Evolutionary conservation across 345 rosid genomes (phyloP), one percentile per base, ranked within the genome.

Genomic region (Brassica cretica): DNA sequence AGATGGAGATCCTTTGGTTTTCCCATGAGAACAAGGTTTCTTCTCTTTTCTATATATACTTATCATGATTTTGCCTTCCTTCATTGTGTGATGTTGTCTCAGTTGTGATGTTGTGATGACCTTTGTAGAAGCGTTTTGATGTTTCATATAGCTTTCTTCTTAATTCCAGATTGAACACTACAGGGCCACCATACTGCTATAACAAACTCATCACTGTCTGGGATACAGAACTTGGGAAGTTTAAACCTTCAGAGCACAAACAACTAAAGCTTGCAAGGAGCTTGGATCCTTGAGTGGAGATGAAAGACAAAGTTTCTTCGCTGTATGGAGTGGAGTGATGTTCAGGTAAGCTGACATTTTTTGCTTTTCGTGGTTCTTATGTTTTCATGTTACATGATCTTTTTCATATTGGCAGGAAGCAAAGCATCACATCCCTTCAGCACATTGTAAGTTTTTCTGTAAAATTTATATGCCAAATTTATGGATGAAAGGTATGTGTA

Each of bases 281-380:
- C 86, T 84, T 94, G 83, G 86, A 92, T 49, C 95, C 68, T 84
- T 94, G 84, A 90, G 84, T 84, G 98, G 98, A 84, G 98, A 92
- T 78, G 98, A 94, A 85, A 92, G 94, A 80, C 98, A 94, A 80
- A 95, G 86, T 91, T 93, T 84, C 91, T 93, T 18, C 90, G 93
- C 30, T 89, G 94, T 83, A 97, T 95, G 80, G 99, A 95, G 76
- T 93, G 98, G 98, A 91, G 98, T 86, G 99, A 95, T 82, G 85
- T 93, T 82, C 98, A 93, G 94, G 99, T 93, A 62, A 60, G 85
- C 68, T 73, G 44, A 76, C 49, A 67, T 46, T 68, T 71, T 66
- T 41, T 32, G 30, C 37, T 56, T 11, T 44, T 56, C 44, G 56
- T 59, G 68, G 75, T 56, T 64, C 55, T 56, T 74, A 25, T n/a